phyloP scores from a whole-genome alignment of 441 rosid species.

The Erodium texanum region DNA sequence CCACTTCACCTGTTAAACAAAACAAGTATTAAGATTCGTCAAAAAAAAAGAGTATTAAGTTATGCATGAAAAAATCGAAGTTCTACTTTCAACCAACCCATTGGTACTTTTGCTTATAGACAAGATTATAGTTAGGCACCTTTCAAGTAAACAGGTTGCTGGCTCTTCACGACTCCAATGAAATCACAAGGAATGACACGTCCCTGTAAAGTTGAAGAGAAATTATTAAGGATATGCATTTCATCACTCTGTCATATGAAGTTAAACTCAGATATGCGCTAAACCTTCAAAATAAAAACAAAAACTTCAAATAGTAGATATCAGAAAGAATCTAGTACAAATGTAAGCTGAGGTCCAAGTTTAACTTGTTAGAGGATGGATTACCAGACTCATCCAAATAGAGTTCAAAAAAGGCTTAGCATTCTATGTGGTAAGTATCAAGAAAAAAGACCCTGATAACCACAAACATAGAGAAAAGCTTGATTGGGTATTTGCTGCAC shows the following conservation, averaged over 20 bases:
- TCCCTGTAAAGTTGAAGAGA: slow-evolving; percentile 43
- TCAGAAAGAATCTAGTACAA: neutral
- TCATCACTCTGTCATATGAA: neutral
- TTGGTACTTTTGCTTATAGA: neutral
- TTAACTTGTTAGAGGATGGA: too few species aligned
- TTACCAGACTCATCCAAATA: too few species aligned
- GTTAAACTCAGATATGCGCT: neutral
- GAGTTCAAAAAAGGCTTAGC: too few species aligned
- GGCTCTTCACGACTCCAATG: slow-evolving; percentile 76
- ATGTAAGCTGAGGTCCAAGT: neutral
- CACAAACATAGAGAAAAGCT: neutral
- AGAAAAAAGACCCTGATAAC: neutral
- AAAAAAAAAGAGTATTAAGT: slow-evolving; percentile 12
- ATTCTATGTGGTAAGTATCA: too few species aligned
- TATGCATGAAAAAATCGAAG: slow-evolving; percentile 6
- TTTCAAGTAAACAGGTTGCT: slow-evolving; percentile 79
- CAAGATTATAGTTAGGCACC: slow-evolving; percentile 29
- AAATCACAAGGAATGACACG: slow-evolving; percentile 90
- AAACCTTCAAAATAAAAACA: neutral
- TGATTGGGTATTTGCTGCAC: neutral
- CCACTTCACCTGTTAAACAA: slow-evolving; percentile 61
- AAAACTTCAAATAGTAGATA: neutral
- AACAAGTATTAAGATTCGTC: slow-evolving; percentile 12
- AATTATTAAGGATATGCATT: neutral
- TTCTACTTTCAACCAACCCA: slow-evolving; percentile 1